phyloP scores from a whole-genome alignment of 306 rosid species.

The Leucaena leucocephala region DNA sequence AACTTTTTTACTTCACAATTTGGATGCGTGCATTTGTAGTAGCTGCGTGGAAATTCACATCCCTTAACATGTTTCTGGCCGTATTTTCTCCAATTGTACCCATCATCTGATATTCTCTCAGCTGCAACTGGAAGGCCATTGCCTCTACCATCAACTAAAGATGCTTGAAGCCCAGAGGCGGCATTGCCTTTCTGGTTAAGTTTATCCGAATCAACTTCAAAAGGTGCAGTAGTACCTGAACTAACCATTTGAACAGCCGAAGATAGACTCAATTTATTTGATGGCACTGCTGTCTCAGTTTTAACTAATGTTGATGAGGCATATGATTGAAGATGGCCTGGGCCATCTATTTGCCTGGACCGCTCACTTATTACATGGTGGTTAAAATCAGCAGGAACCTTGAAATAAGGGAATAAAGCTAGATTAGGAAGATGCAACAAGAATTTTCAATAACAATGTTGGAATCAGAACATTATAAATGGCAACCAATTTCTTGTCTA shows the following conservation, averaged over 20 bases:
- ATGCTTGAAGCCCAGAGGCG: conserved; percentile 54
- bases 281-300: conserved; percentile 59
- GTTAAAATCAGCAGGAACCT: conserved; percentile 76
- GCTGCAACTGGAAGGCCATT: conserved; percentile 53
- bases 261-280: conserved; percentile 62
- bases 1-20: conserved; percentile 98
- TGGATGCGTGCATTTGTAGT: conserved; percentile 97
- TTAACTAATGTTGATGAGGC: conserved; percentile 56
- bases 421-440: conserved; percentile 42
- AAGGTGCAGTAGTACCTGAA: conserved; percentile 53
- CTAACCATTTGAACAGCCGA: conserved; percentile 59
- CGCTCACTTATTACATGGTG: conserved; percentile 52
- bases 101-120: conserved; percentile 77
- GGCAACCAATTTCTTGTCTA: conserved; percentile 23
- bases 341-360: conserved; percentile 61
- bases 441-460: conserved; percentile 19
- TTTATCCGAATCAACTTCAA: conserved; percentile 67
- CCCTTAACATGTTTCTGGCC: conserved; percentile 98
- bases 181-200: conserved; percentile 56
- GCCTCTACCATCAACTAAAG: conserved; percentile 62
- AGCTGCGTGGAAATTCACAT: conserved; percentile 97
- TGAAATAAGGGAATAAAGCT: conserved; percentile 56
- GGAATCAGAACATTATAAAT: conserved; percentile 31
- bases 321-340: conserved; percentile 54
- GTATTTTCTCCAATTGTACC: conserved; percentile 96